Percentiles rank a stretch among this genome's conserved stretches.
phyloP scores from a whole-genome alignment of 2,329 filamentous ascomycete species.

The Penicillium concentricum region DNA sequence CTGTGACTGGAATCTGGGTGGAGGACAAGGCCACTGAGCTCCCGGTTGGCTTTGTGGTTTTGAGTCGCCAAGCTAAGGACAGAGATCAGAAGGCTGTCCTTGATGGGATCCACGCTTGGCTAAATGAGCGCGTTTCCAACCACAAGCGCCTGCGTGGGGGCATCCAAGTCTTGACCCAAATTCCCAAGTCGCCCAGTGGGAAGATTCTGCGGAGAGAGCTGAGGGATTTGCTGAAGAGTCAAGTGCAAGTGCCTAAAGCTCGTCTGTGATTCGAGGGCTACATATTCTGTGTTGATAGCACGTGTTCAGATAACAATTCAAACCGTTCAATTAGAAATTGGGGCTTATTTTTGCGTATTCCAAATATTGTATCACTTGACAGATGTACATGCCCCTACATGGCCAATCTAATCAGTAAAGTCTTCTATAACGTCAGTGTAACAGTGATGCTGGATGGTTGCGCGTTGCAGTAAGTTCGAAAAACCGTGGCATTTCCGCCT shows the following conservation, averaged over 20 bases:
- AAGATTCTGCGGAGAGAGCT: slow-evolving; percentile 32
- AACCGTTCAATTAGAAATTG: not conserved
- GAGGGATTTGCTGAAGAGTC: slow-evolving; percentile 22
- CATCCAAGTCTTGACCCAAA: slow-evolving; percentile 30
- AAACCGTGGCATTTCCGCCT: too few relatives aligned
- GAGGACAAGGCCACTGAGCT: slow-evolving; percentile 22
- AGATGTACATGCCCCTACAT: not conserved
- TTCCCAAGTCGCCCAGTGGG: slow-evolving; percentile 36
- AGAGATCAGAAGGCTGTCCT: slow-evolving; percentile 9
- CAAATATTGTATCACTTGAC: not conserved
- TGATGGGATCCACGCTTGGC: slow-evolving; percentile 16
- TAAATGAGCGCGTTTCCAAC: slow-evolving; percentile 29
- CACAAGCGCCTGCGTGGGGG: slow-evolving; percentile 37
- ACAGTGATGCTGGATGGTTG: too few relatives aligned
- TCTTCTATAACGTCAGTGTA: too few relatives aligned
- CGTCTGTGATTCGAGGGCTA: slow-evolving; percentile 6
- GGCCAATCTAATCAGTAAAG: not conserved
- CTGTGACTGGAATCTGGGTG: slow-evolving; percentile 21
- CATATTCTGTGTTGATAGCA: not conserved
- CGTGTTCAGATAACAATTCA: not conserved
- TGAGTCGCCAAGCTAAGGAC: slow-evolving; percentile 8
- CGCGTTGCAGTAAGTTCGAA: too few relatives aligned
- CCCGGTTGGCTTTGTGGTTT: slow-evolving; percentile 22
- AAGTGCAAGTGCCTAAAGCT: slow-evolving; percentile 18
- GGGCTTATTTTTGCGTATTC: not conserved